phyloP scores from a whole-genome alignment of 495 filamentous ascomycete species.

The Lichenothelia convexa region DNA sequence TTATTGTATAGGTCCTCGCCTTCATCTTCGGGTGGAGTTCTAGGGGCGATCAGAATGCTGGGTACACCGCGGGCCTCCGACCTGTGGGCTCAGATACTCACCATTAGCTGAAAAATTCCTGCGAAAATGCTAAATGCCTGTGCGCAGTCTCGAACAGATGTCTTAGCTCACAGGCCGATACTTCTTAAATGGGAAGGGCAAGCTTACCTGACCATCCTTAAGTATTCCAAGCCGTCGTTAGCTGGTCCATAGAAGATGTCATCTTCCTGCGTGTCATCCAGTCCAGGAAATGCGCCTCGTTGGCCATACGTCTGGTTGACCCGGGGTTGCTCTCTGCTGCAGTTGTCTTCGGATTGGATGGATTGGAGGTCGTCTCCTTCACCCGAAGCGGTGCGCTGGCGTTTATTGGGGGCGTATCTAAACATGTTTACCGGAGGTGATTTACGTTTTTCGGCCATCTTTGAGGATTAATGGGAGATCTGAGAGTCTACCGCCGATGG shows the following conservation, averaged over 20 bases:
- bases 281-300: constrained; percentile 54
- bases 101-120: too few species aligned
- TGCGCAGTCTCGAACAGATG: neutral
- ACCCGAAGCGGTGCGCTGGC: too few species aligned
- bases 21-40: constrained; percentile 5
- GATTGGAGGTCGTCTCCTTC: constrained; percentile 6
- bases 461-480: too few species aligned
- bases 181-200: neutral
- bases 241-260: constrained; percentile 33
- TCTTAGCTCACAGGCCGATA: neutral
- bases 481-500: too few species aligned
- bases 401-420: too few species aligned
- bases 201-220: neutral
- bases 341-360: neutral
- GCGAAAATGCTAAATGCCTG: neutral
- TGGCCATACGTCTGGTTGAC: constrained; percentile 57
- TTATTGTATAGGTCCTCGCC: constrained; percentile 10
- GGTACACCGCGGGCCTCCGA: neutral
- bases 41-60: neutral
- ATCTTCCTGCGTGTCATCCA: constrained; percentile 36
- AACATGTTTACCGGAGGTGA: too few species aligned
- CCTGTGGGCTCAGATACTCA: too few species aligned
- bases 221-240: constrained; percentile 31
- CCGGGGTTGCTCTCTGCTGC: constrained; percentile 19
- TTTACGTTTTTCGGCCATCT: too few species aligned